Evolutionary conservation across 2,329 filamentous ascomycete genomes (phyloP), one percentile per base, ranked within the genome.

Genomic region (Alternaria dauci): DNA sequence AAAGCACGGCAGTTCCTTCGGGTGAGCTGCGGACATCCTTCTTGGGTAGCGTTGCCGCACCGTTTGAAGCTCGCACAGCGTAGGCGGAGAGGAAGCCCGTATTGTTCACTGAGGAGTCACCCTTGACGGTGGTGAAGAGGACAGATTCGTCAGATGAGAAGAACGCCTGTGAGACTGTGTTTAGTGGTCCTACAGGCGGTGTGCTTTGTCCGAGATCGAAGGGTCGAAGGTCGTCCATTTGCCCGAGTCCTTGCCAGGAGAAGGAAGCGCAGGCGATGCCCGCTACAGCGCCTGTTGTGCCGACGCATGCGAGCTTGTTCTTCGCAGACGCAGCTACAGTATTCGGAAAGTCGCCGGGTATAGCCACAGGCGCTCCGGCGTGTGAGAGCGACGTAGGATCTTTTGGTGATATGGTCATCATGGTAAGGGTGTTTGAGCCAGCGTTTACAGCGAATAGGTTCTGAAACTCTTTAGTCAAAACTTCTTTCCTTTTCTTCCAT

Each of bases 71-170:
- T 14, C 48, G 41, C n/a, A 89, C 81, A 0, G 81, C 65, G 61
- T 87, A 87, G 0, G 81, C 73, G 0, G 84, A 83, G 11, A 89
- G 59, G 66, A 87, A 89, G 0, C 87, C 87, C 0, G 82, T 85
- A 53, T 84, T 87, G 70, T 87, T 87, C 5, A 74, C 75, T 0
- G 78, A 66, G 0, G 85, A 85, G 55, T 88, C 81, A 1, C 88
- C 88, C 74, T 90, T 90, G 41, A 89, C 86, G 1, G 85, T 87
- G 0, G 84, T 81, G 52, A 85, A 81, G 0, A 90, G 76, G 2
- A 76, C 80, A 0, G 71, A 76, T 62, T 86, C 81, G 53, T 89
- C 86, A 0, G 74, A 73, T 1, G 85, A 86, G 76, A 89, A 89
- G 71, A 88, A 86, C 0, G 83, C 80, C 8, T 89, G 86, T 0